Evolutionary conservation across 2,329 filamentous ascomycete genomes (phyloP), one percentile per base, ranked within the genome.

Genomic region (Berkeleyomyces basicola): DNA sequence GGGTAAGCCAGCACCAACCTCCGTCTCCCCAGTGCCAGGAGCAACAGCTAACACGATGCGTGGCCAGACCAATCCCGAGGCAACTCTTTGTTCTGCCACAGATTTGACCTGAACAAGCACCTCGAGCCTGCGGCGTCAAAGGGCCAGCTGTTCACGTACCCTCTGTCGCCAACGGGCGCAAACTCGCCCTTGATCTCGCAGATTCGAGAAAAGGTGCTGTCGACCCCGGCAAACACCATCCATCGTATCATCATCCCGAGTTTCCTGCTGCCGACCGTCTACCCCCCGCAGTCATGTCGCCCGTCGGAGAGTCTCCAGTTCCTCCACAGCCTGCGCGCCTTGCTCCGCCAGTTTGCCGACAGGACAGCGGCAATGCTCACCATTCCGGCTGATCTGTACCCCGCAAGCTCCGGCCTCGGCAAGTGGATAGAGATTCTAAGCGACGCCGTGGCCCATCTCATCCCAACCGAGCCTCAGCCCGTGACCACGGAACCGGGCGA

Each of bases 171-270:
- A 9, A 37, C 44, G 9, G 42, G 61, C n/a, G 47, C 42, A 9
- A 44, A 61, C 68, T 75, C 78, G 23, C 70, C 77, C 0, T 86
- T 95, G 62, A 73, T 95, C 53, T 73, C 76, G 43, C 76, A 81
- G 31, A 71, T 90, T 39, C 76, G 75, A 53, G 74, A 76, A 1
- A 82, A 76, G 64, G 76, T 89, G 65, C 75, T 75, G 46, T 78
- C 75, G 63, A 84, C 80, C 36, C 74, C 83, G 0, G 75, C 82
- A 1, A 78, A 79, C 7, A 81, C 78, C 1, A 76, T 93, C 39
- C 92, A 97, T 71, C 84, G 93, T 57, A 77, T 97, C 44, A 76
- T 96, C 55, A 78, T 97, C n/a, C 92, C 93, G 0, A 85, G 82
- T 62, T 78, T 97, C 7, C 81, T 97, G 33, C 93, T 89, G 3